Conservation (phyloP, 352 stramenopile genomes). For the Globisporangium megalacanthum region DNA sequence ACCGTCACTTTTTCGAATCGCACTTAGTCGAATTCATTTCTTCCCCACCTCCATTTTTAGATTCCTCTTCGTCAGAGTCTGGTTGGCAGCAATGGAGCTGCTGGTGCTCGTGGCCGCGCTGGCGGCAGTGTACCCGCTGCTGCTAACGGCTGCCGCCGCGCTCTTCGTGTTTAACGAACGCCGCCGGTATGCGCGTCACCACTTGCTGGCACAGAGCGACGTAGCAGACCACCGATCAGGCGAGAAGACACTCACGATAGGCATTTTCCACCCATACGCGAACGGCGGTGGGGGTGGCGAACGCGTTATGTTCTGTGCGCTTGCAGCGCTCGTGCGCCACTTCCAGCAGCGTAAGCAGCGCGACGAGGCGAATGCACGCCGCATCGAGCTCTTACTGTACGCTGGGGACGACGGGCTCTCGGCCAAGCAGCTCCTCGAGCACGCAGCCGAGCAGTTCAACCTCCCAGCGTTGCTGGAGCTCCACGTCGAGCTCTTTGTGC, state of each 20-base stretch:
- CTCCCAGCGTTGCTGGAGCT: conserved; percentile 62
- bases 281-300: conserved; percentile 96
- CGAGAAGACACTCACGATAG: conserved; percentile 46
- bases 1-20: conserved; percentile 1
- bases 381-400: conserved; percentile 56
- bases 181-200: conserved; percentile 31
- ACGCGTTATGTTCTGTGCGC: conserved; percentile 96
- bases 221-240: conserved; percentile 3
- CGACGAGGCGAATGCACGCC: not conserved
- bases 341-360: conserved; percentile 24
- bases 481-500: conserved; percentile 43
- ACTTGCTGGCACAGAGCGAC: conserved; percentile 17
- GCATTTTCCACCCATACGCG: conserved; percentile 94
- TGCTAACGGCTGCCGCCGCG: conserved; percentile 14
- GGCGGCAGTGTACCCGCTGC: conserved; percentile 19
- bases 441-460: conserved; percentile 83
- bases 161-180: conserved; percentile 36
- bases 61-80: too few species aligned
- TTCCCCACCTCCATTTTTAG: too few species aligned
- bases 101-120: conserved; percentile 15
- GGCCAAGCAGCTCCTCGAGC: conserved; percentile 59
- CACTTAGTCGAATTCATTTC: not conserved
- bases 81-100: conserved; percentile 11
- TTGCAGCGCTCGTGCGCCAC: conserved; percentile 77
- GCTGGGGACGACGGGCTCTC: conserved; percentile 70